phyloP scores from a whole-genome alignment of 2,329 filamentous ascomycete species.

The Pestalotiopsis sp. region DNA sequence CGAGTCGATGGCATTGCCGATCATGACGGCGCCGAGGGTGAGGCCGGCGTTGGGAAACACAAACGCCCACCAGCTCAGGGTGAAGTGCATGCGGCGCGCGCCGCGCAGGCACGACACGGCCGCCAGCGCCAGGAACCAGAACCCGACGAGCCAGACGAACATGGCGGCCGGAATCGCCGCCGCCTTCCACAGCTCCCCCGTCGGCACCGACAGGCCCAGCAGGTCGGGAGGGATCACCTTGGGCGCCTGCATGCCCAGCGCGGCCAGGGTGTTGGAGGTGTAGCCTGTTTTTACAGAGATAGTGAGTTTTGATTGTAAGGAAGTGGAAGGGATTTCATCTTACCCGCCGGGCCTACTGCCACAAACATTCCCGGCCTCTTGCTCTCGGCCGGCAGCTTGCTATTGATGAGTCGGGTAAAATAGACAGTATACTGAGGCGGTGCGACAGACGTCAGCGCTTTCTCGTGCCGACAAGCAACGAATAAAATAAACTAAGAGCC shows the following conservation, averaged over 20 bases:
- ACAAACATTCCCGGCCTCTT: slow-evolving; percentile 55
- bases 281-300: slow-evolving; percentile 34
- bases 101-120: slow-evolving; percentile 36
- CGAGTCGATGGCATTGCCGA: slow-evolving; percentile 50
- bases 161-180: slow-evolving; percentile 45
- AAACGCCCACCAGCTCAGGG: slow-evolving; percentile 55
- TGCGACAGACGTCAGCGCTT: not conserved
- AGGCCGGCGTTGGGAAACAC: slow-evolving; percentile 61
- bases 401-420: slow-evolving; percentile 50
- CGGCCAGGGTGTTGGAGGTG: slow-evolving; percentile 44
- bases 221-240: not conserved
- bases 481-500: too few relatives aligned
- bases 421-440: slow-evolving; percentile 38
- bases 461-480: not conserved
- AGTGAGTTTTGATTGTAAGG: not conserved
- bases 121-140: slow-evolving; percentile 51
- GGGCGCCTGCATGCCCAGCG: slow-evolving; percentile 37
- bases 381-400: slow-evolving; percentile 45
- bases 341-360: slow-evolving; percentile 46
- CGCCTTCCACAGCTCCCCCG: slow-evolving; percentile 38
- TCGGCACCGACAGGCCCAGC: slow-evolving; percentile 20
- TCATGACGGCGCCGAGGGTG: slow-evolving; percentile 55
- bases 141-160: slow-evolving; percentile 51
- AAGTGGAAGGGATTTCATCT: not conserved
- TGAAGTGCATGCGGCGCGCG: slow-evolving; percentile 43